Evolutionary conservation across 1,284 basidiomycete genomes (phyloP), one percentile per base, ranked within the genome.

Genomic region (Caloboletus firmus): DNA sequence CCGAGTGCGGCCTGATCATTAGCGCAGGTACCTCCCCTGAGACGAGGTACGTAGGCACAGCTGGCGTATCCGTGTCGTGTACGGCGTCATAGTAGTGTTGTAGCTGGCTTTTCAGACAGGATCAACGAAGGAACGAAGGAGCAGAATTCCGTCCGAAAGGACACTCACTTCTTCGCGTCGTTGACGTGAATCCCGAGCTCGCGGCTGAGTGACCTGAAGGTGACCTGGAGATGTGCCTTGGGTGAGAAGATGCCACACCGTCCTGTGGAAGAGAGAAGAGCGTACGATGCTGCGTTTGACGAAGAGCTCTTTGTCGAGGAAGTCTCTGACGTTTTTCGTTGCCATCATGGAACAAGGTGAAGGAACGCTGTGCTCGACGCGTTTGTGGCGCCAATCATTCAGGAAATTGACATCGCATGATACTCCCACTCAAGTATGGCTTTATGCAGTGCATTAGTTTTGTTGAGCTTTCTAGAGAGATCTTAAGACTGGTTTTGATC

Each of bases 121-220:
- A 32, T 62, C 51, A 52, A 45, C 44, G 13, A 26, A 2, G 3
- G 18, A 26, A 26, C 12, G 11, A 30, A 31, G n/a, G 8, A 5
- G 13, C 13, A 2, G n/a, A 20, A 9, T 3, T 9, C 6, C 22
- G 11, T 20, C 30, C 1, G 3, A 46, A 34, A 5, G 6, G 11
- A 17, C 2, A 5, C 80, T 63, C 58, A 89, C 88, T 84, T 85
- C 68, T 89, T 90, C 11, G 89, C 88, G 34, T 72, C 69, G 64
- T 89, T 87, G 59, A 90, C 87, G 62, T 90, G 85, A 49, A 90
- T 75, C 0, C 76, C 74, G 41, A 88, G 77, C 43, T 79, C 80
- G 57, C 86, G 79, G 63, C 88, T 90, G 48, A 91, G 74, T 5
- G 81, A 83, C 35, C 88, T 79, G 67, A 82, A 91, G 6, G 89